Conservation (phyloP, 805 yeast species). For the Spathaspora gorwiae region DNA sequence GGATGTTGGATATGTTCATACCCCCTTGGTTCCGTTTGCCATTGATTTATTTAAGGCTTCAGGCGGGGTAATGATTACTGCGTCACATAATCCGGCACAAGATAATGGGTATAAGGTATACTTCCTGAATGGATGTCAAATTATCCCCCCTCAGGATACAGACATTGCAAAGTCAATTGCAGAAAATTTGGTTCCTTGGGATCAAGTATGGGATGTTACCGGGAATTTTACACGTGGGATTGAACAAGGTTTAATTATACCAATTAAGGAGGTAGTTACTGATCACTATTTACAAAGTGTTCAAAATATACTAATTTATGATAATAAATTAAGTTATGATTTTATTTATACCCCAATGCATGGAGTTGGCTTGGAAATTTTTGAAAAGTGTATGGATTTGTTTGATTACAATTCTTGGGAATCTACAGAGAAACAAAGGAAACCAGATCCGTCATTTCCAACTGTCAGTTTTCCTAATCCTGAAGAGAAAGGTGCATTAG, state of each 20-base stretch:
- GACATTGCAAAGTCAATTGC: slow-evolving; percentile 65
- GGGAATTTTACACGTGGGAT: slow-evolving; percentile 28
- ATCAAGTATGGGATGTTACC: slow-evolving; percentile 44
- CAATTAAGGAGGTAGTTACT: slow-evolving; percentile 41
- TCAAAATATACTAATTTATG: slow-evolving; percentile 26
- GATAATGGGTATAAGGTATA: slow-evolving; percentile 96
- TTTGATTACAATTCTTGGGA: slow-evolving; percentile 24
- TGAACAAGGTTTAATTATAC: slow-evolving; percentile 24
- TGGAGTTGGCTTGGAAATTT: slow-evolving; percentile 80
- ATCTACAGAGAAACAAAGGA: slow-evolving; percentile 56
- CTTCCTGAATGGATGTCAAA: slow-evolving; percentile 91
- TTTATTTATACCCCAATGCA: slow-evolving; percentile 93
- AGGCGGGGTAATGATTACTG: slow-evolving; percentile 91
- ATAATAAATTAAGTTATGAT: slow-evolving; percentile 25
- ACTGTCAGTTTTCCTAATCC: slow-evolving; percentile 93
- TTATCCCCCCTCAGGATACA: slow-evolving; percentile 84
- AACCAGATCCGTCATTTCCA: slow-evolving; percentile 81
- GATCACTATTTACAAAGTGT: slow-evolving; percentile 34
- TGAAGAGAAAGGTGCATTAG: slow-evolving; percentile 89
- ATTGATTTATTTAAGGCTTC: slow-evolving; percentile 59
- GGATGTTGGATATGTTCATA: slow-evolving; percentile 47
- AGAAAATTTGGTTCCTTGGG: slow-evolving; percentile 58
- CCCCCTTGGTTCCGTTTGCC: slow-evolving; percentile 90
- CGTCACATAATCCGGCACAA: slow-evolving; percentile 78
- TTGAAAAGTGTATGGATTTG: slow-evolving; percentile 35